A percentile compares a stretch with the other conserved stretches of the same genome.
phyloP scores from a whole-genome alignment of 345 rosid genomes.

The Excoecaria agallocha region DNA sequence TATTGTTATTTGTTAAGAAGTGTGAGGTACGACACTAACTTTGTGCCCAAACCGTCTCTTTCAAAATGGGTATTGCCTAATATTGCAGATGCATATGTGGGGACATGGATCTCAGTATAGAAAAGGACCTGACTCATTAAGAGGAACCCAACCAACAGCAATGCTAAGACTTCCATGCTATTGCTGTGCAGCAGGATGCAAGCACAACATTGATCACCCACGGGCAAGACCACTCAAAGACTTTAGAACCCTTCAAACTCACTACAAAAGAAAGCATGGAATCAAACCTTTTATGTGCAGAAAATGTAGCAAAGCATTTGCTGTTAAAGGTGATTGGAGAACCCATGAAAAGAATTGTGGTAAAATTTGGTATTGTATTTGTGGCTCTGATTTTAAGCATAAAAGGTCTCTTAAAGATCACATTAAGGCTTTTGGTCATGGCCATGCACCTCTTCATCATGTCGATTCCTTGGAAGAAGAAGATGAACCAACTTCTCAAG shows the following conservation, averaged over 20 bases:
- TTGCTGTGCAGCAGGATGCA: conserved; percentile 68
- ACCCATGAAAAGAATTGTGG: conserved; percentile 91
- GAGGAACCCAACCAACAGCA: conserved; percentile 72
- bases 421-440: conserved; percentile 65
- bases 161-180: conserved; percentile 77
- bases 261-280: conserved; percentile 80
- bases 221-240: conserved; percentile 75
- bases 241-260: conserved; percentile 82
- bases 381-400: conserved; percentile 82
- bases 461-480: conserved; percentile 48
- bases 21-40: neutral
- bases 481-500: conserved; percentile 58
- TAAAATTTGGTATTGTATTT: conserved; percentile 71
- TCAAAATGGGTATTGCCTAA: neutral
- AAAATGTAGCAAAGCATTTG: conserved; percentile 74
- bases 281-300: conserved; percentile 65
- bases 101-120: conserved; percentile 91
- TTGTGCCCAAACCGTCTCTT: neutral
- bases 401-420: conserved; percentile 78
- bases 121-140: conserved; percentile 74
- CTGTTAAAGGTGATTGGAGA: conserved; percentile 80
- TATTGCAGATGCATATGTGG: conserved; percentile 83
- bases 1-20: too few species aligned
- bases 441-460: conserved; percentile 53
- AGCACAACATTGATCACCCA: conserved; percentile 74